phyloP scores from a whole-genome alignment of 2,329 filamentous ascomycete genomes.

The Aspergillus fischeri region DNA sequence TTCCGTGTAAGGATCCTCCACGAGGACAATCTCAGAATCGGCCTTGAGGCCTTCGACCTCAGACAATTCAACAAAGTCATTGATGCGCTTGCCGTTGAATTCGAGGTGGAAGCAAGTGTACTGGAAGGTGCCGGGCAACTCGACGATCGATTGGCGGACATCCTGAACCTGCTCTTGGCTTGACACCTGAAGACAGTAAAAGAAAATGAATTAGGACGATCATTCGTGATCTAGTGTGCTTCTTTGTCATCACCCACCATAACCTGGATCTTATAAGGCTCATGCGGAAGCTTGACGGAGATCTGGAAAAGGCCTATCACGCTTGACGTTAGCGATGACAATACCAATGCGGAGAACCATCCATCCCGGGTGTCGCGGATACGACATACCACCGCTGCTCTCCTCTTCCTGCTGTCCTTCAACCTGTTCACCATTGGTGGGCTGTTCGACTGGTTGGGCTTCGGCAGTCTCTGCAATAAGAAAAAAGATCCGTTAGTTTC shows the following conservation, averaged over 20 bases:
- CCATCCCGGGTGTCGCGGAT: background rate
- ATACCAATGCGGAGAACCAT: background rate
- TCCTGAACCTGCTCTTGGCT: slow-evolving; percentile 96
- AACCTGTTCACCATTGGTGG: slow-evolving; percentile 31
- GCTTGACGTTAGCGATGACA: background rate
- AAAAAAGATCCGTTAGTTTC: slow-evolving; percentile 12
- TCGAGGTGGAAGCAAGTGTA: slow-evolving; percentile 99
- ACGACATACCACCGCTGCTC: slow-evolving; percentile 31
- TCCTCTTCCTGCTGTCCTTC: slow-evolving; percentile 34
- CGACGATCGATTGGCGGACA: slow-evolving; percentile 92
- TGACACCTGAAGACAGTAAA: slow-evolving; percentile 59
- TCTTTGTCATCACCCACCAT: slow-evolving; percentile 59
- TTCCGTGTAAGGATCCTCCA: slow-evolving; percentile 96
- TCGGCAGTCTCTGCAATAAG: slow-evolving; percentile 28
- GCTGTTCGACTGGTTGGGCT: slow-evolving; percentile 22
- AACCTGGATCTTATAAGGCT: slow-evolving; percentile 73
- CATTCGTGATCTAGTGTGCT: slow-evolving; percentile 5
- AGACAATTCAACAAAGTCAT: slow-evolving; percentile 89
- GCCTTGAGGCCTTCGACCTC: slow-evolving; percentile 76
- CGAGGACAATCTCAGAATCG: slow-evolving; percentile 73
- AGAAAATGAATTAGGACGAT: slow-evolving; percentile 8
- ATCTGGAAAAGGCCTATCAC: slow-evolving; percentile 60
- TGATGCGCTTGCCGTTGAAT: slow-evolving; percentile 81
- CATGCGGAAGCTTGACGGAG: slow-evolving; percentile 76
- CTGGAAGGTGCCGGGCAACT: slow-evolving; percentile 86